These are phyloP conservation scores for Echites panduratus DNA, from an alignment of 257 asterid genomes.

Conservation along the genomic window DNA sequence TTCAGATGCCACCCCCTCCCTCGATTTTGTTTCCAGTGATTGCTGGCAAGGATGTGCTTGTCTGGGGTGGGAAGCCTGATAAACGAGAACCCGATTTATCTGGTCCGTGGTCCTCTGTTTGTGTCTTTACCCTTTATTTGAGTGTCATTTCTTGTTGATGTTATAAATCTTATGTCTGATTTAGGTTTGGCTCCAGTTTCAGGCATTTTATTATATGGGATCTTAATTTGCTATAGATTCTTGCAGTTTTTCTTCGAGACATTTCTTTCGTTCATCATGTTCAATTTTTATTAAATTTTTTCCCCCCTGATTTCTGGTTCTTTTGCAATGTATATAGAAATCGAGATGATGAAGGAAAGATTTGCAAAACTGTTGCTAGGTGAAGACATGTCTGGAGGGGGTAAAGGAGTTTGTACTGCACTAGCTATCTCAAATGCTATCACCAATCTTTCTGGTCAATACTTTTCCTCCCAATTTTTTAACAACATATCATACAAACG, in stretches of 20 bases:
- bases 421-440: conserved; percentile 94
- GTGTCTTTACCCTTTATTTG: background rate
- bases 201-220: background rate
- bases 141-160: background rate
- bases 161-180: background rate
- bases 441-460: conserved; percentile 86
- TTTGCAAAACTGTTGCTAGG: conserved; percentile 91
- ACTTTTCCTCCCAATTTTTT: background rate
- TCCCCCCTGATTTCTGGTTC: background rate
- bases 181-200: background rate
- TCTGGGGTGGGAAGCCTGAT: conserved; percentile 52
- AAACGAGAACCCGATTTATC: conserved; percentile 60
- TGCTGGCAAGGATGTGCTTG: conserved; percentile 61
- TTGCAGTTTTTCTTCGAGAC: background rate
- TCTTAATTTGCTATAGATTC: background rate
- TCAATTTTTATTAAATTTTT: background rate
- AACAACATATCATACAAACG: background rate
- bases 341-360: conserved; percentile 89
- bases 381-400: conserved; percentile 99
- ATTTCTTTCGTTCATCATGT: background rate
- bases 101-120: conserved; percentile 36
- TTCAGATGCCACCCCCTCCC: conserved; percentile 43
- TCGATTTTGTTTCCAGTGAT: conserved; percentile 59
- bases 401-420: conserved; percentile 93
- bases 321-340: conserved; percentile 34